phyloP scores from a whole-genome alignment of 495 filamentous ascomycete species.

The Aspergillus indologenus region DNA sequence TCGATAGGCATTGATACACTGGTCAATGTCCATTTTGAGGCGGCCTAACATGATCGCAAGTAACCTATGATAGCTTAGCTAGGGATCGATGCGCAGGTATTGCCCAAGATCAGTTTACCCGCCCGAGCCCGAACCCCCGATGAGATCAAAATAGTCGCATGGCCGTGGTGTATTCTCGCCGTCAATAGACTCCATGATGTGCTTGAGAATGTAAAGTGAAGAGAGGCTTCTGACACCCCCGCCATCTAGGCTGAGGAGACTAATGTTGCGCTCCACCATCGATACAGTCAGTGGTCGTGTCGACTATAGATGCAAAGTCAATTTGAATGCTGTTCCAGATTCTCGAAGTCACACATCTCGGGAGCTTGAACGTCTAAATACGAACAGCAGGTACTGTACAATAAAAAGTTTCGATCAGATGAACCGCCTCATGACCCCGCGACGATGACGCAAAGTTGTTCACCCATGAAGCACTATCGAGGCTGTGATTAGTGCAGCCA shows the following conservation, averaged over 20 bases:
- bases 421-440: not conserved
- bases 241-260: conserved; percentile 50
- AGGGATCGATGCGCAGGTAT: conserved; percentile 1
- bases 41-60: conserved; percentile 44
- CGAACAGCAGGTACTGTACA: too few species aligned
- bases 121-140: conserved; percentile 40
- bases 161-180: conserved; percentile 43
- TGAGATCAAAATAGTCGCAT: conserved; percentile 47
- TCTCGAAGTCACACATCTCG: not conserved
- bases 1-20: conserved; percentile 46
- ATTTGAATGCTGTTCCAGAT: not conserved
- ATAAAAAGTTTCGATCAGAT: not conserved
- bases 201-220: conserved; percentile 47
- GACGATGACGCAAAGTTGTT: conserved; percentile 1
- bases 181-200: conserved; percentile 45
- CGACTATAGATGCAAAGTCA: not conserved
- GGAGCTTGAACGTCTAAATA: not conserved
- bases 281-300: not conserved
- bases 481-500: conserved; percentile 6
- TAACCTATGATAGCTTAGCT: conserved; percentile 17
- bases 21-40: conserved; percentile 43
- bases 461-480: conserved; percentile 5
- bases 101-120: conserved; percentile 25
- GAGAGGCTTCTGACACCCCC: conserved; percentile 55
- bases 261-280: conserved; percentile 25